Evolutionary conservation across 139 green algal genomes (phyloP).

Genomic region (Asterochloris sp.): DNA sequence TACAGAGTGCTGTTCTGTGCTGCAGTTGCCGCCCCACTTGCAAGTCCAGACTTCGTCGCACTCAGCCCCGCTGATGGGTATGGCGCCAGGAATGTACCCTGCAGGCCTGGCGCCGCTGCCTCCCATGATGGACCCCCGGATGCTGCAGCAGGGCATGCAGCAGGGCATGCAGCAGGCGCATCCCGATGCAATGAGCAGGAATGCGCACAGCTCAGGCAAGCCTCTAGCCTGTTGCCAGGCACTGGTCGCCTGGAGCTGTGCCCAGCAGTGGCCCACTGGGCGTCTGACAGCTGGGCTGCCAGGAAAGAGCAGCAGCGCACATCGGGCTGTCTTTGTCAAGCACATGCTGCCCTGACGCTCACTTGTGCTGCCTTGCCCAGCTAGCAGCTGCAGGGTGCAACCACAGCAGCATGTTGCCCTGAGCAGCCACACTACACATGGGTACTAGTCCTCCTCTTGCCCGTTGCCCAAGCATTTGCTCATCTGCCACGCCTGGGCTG

Average conservation of each 20-base stretch:
- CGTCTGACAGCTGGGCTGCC: neutral
- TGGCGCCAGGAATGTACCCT: slow-evolving; percentile 7
- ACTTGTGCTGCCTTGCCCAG: too few relatives aligned
- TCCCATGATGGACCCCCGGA: neutral
- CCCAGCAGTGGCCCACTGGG: neutral
- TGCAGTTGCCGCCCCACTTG: slow-evolving; percentile 8
- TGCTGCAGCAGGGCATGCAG: slow-evolving; percentile 5
- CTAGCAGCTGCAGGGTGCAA: too few relatives aligned
- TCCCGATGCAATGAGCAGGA: neutral
- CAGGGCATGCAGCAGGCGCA: neutral
- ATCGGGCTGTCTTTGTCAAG: too few relatives aligned
- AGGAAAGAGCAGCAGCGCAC: neutral
- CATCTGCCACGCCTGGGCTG: too few relatives aligned
- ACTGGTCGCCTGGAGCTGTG: neutral
- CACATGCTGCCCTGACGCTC: too few relatives aligned
- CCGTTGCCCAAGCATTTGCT: too few relatives aligned
- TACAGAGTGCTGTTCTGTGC: neutral
- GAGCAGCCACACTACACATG: too few relatives aligned
- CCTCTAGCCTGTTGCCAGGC: neutral
- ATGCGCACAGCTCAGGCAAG: neutral
- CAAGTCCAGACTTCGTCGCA: slow-evolving; percentile 15
- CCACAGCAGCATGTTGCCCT: too few relatives aligned
- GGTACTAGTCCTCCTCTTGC: too few relatives aligned
- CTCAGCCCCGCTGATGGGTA: slow-evolving; percentile 8
- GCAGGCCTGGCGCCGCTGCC: neutral